Evolutionary conservation across 2,329 filamentous ascomycete species (phyloP).

Genomic region (Colletotrichum eleusines): DNA sequence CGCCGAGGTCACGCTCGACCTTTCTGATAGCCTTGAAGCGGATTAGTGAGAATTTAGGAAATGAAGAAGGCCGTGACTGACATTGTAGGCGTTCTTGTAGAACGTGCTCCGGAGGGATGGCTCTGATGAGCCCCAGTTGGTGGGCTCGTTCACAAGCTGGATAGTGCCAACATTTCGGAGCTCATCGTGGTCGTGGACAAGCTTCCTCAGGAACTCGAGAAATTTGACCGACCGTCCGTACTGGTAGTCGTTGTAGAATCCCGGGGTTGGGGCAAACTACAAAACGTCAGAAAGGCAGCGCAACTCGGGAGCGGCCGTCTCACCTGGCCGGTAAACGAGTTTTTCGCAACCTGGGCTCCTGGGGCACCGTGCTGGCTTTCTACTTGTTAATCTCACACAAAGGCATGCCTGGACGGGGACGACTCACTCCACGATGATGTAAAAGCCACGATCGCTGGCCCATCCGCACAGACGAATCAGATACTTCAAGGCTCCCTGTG

Average conservation of each 20-base stretch:
- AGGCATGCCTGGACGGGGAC: rapidly evolving
- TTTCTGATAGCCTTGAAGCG: slow-evolving; percentile 57
- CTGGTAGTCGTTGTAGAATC: slow-evolving; percentile 69
- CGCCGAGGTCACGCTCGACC: slow-evolving; percentile 58
- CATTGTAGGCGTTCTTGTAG: slow-evolving; percentile 59
- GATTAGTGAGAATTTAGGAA: not conserved
- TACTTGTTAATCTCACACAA: not conserved
- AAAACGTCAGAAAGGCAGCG: not conserved
- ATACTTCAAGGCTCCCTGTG: slow-evolving; percentile 58
- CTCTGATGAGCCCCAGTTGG: slow-evolving; percentile 51
- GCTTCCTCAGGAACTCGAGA: slow-evolving; percentile 66
- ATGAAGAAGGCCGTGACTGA: not conserved
- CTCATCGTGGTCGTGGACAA: slow-evolving; percentile 60
- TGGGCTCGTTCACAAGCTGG: slow-evolving; percentile 69
- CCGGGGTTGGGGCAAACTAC: slow-evolving; percentile 49
- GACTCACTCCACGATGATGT: slow-evolving; percentile 62
- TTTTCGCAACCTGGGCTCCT: slow-evolving; percentile 59
- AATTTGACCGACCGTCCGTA: slow-evolving; percentile 67
- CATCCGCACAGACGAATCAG: slow-evolving; percentile 60
- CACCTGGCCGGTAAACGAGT: slow-evolving; percentile 61
- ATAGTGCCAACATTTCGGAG: slow-evolving; percentile 70
- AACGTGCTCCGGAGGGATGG: slow-evolving; percentile 54
- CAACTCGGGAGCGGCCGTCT: not conserved
- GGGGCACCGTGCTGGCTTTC: slow-evolving; percentile 61
- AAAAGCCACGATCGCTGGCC: slow-evolving; percentile 62